Evolutionary conservation across 108 stramenopile species (phyloP), one percentile per base, ranked within the genome.

Genomic region (Ochromonas danica): DNA sequence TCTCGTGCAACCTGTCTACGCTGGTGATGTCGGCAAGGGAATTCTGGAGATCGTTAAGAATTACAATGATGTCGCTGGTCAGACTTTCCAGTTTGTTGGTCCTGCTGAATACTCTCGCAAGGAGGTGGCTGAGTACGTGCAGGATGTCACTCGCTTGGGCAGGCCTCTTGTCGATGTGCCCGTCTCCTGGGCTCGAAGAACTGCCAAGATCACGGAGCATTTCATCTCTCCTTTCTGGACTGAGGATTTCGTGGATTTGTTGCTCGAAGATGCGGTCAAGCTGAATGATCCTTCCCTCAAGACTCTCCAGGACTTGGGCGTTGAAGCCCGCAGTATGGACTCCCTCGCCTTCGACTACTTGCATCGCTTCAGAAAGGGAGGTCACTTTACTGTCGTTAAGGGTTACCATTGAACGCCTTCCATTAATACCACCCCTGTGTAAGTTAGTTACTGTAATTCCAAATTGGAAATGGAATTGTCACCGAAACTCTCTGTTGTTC

Each of bases 1-100:
- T 33, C 79, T 94, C 61, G 90, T 94, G 33, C 94, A 97, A 86
- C 98, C 98, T 10, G 93, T 96, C 0, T 97, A 90, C 81, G 95
- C 87, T 6, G 92, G 81, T 17, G 96, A 99, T 86, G 96, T 97
- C 33, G 96, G 94, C 42, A 83, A 88, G 71, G 93, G 92, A 35
- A 89, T 85, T 40, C 61, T 83, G 38, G 25, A 43, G 17, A 79
- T 85, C 77, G 80, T 85, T 57, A 77, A 93, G 82, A 87, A 91
- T 79, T 91, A 92, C 0, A 82, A 87, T 38, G 89, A 85, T 70
- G 94, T 92, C 71, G 90, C 88, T 57, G 96, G 96, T 14, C 87
- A 90, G 57, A 90, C 91, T 1, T 91, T 95, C 1, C 94, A 97
- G 74, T 91, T 94, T 71, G 94, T 93, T 65, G 98, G 98, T 10